These are phyloP conservation scores for Aspergillus sp. DNA, from an alignment of 2,329 filamentous ascomycete species.

Conservation along the genomic window DNA sequence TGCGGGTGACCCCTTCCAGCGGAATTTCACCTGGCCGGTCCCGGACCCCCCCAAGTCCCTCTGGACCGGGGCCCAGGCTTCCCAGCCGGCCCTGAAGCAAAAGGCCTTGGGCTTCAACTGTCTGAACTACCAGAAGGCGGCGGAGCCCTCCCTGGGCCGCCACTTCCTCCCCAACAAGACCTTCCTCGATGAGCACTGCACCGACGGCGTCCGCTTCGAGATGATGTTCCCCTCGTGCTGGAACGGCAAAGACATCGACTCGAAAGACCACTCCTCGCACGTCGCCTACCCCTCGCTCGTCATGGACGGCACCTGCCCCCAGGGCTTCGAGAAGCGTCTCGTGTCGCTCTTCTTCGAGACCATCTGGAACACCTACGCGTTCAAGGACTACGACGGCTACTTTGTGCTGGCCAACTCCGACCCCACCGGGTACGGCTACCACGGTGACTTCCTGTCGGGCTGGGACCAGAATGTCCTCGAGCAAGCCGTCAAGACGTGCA, in stretches of 20 bases:
- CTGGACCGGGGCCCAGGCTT: conserved; percentile 59
- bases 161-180: conserved; percentile 73
- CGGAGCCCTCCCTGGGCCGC: conserved; percentile 70
- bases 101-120: conserved; percentile 93
- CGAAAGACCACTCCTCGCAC: conserved; percentile 51
- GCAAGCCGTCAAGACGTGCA: conserved; percentile 66
- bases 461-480: conserved; percentile 66
- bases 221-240: conserved; percentile 86
- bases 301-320: conserved; percentile 67
- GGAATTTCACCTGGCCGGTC: conserved; percentile 62
- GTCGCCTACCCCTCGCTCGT: conserved; percentile 71
- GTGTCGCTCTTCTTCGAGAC: conserved; percentile 77
- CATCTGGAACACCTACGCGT: conserved; percentile 67
- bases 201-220: conserved; percentile 73
- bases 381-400: conserved; percentile 53
- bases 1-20: conserved; percentile 60
- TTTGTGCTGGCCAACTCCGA: conserved; percentile 77
- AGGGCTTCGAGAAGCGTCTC: conserved; percentile 58
- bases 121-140: conserved; percentile 61
- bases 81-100: conserved; percentile 63
- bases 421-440: conserved; percentile 62
- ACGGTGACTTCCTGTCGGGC: conserved; percentile 72
- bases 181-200: conserved; percentile 72
- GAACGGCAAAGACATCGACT: conserved; percentile 59
- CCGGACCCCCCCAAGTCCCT: conserved; percentile 60